phyloP scores from a whole-genome alignment of 1,139 yeast genomes.

The Blastobotrys petasosporus region DNA sequence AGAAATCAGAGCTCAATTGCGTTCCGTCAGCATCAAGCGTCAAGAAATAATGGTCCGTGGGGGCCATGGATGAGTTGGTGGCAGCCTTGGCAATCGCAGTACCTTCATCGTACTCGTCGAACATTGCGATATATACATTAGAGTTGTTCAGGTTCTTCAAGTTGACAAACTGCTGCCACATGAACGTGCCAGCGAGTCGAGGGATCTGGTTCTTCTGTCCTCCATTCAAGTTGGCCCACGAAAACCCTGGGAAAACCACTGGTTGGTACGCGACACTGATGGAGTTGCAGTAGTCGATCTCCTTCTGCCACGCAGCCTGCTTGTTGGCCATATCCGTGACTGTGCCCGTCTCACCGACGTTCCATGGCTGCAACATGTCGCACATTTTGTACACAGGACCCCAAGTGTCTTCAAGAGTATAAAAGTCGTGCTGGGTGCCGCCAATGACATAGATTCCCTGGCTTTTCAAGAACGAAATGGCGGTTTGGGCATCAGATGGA shows the following conservation, averaged over 20 bases:
- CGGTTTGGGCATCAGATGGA: not conserved
- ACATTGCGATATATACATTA: slow-evolving; percentile 6
- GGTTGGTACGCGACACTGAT: slow-evolving; percentile 3
- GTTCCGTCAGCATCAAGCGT: slow-evolving; percentile 8
- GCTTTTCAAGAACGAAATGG: not conserved
- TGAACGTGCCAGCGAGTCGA: slow-evolving; percentile 4
- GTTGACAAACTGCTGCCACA: slow-evolving; percentile 10
- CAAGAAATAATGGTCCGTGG: slow-evolving; percentile 4
- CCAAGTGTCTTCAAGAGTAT: not conserved
- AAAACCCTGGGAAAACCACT: slow-evolving; percentile 8
- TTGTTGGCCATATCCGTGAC: not conserved
- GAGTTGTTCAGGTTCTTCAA: not conserved
- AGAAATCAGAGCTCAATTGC: slow-evolving; percentile 3
- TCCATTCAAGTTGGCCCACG: slow-evolving; percentile 5
- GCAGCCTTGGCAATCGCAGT: slow-evolving; percentile 10
- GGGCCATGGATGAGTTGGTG: slow-evolving; percentile 4
- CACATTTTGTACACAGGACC: not conserved
- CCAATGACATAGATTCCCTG: slow-evolving; percentile 6
- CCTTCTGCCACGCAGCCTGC: not conserved
- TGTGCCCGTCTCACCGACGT: slow-evolving; percentile 2
- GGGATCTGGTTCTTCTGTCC: slow-evolving; percentile 6
- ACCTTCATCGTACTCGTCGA: slow-evolving; percentile 9
- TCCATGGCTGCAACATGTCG: slow-evolving; percentile 8
- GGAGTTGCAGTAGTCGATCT: slow-evolving; percentile 1
- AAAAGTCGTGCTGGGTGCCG: not conserved